phyloP scores from a whole-genome alignment of 371 early-diverging fungal genomes.

The Capillidium heterosporum region DNA sequence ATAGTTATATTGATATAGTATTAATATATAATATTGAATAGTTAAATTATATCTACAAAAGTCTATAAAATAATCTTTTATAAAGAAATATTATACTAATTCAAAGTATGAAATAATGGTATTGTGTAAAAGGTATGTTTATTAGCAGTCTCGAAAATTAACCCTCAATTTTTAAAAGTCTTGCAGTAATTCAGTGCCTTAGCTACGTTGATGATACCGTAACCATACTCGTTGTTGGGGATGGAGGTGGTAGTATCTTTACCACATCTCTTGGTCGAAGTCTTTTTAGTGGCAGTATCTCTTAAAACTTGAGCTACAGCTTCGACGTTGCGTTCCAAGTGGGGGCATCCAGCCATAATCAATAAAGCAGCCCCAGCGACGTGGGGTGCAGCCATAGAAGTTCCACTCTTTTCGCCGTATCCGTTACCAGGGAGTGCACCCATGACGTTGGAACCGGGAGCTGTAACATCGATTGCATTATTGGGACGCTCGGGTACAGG shows the following conservation, averaged over 20 bases:
- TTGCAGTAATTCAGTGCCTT: not conserved
- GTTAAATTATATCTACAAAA: too few species aligned
- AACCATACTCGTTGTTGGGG: constrained; percentile 3
- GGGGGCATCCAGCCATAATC: not conserved
- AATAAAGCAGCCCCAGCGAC: not conserved
- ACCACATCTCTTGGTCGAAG: not conserved
- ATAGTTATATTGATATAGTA: too few species aligned
- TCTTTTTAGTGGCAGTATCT: not conserved
- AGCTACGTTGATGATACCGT: not conserved
- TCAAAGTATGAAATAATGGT: too few species aligned
- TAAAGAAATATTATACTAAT: too few species aligned
- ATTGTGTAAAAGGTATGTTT: too few species aligned
- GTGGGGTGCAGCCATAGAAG: not conserved
- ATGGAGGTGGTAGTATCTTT: not conserved
- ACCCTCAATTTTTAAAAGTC: too few species aligned
- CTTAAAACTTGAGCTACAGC: not conserved
- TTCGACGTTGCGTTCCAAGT: not conserved
- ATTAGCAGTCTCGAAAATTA: too few species aligned
- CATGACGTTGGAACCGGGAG: not conserved
- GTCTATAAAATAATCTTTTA: too few species aligned
- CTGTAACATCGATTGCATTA: not conserved
- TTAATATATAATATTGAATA: too few species aligned
- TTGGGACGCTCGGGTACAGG: not conserved
- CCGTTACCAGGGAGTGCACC: not conserved
- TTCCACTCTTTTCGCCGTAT: not conserved